These are phyloP conservation scores for Amylostereum areolatum DNA, from an alignment of 1,284 basidiomycete species.

Conservation along the genomic window DNA sequence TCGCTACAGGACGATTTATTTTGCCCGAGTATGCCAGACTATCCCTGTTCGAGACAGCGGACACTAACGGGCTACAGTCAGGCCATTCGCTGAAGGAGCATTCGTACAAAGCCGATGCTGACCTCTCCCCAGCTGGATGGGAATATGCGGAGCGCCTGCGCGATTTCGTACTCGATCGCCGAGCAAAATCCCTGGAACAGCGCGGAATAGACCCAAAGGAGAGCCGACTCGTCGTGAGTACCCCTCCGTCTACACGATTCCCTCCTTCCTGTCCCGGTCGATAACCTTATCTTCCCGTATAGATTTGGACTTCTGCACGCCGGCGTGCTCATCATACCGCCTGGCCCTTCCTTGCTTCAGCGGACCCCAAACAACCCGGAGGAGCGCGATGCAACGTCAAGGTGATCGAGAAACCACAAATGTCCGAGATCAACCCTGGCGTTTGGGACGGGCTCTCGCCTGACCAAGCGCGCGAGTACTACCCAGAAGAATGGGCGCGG, in stretches of 20 bases:
- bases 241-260: slow-evolving; percentile 22
- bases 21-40: slow-evolving; percentile 67
- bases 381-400: slow-evolving; percentile 47
- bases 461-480: slow-evolving; percentile 85
- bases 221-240: slow-evolving; percentile 63
- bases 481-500: slow-evolving; percentile 91
- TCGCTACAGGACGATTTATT: slow-evolving; percentile 84
- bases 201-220: slow-evolving; percentile 59
- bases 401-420: slow-evolving; percentile 91
- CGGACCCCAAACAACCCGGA: slow-evolving; percentile 14
- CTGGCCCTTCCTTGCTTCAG: slow-evolving; percentile 78
- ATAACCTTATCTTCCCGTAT: not conserved
- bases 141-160: slow-evolving; percentile 88
- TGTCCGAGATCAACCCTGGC: slow-evolving; percentile 97
- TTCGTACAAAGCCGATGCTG: slow-evolving; percentile 97
- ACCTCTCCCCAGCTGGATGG: slow-evolving; percentile 91
- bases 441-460: slow-evolving; percentile 94
- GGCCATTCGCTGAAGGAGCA: slow-evolving; percentile 97
- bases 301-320: slow-evolving; percentile 98
- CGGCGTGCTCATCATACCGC: slow-evolving; percentile 92
- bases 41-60: not conserved
- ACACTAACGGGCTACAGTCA: slow-evolving; percentile 43
- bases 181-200: slow-evolving; percentile 64
- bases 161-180: slow-evolving; percentile 77
- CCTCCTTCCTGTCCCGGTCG: not conserved